A percentile compares a stretch with the other conserved stretches of the same genome.
Evolutionary conservation across 768 basidiomycete genomes (phyloP).

Genomic region (Amanita pallidorosea): DNA sequence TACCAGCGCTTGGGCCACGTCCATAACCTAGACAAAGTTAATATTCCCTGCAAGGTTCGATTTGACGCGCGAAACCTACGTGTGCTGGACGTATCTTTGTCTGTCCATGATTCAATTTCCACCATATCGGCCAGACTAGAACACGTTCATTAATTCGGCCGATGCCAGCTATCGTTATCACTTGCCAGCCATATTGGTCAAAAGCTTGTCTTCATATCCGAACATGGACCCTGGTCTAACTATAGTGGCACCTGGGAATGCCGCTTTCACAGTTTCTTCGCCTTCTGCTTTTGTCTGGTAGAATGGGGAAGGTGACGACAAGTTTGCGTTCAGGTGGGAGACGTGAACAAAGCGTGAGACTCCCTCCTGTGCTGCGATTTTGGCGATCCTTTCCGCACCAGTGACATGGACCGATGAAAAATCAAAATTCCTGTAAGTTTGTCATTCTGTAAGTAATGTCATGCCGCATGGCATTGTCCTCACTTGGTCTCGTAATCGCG

Average conservation of each 20-base stretch:
- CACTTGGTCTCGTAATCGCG: conserved; percentile 95
- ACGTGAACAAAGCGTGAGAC: conserved; percentile 87
- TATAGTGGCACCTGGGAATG: conserved; percentile 81
- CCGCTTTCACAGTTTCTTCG: conserved; percentile 76
- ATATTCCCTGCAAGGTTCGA: neutral
- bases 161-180: conserved; percentile 7
- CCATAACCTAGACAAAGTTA: conserved; percentile 53
- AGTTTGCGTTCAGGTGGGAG: conserved; percentile 87
- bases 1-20: conserved; percentile 87
- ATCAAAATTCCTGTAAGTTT: conserved; percentile 66
- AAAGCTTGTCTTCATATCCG: conserved; percentile 90
- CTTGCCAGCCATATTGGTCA: conserved; percentile 87
- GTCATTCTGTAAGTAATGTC: neutral
- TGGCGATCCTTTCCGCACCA: conserved; percentile 81
- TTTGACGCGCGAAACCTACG: conserved; percentile 34
- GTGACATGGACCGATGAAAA: conserved; percentile 71
- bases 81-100: conserved; percentile 89
- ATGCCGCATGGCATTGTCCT: conserved; percentile 11
- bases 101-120: conserved; percentile 83
- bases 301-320: conserved; percentile 67
- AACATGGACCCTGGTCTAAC: conserved; percentile 78
- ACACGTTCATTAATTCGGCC: conserved; percentile 7
- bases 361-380: conserved; percentile 62
- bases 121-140: conserved; percentile 85
- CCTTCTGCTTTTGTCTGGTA: conserved; percentile 88